phyloP scores from a whole-genome alignment of 305 asterid genomes.

The Salvia sclarea region DNA sequence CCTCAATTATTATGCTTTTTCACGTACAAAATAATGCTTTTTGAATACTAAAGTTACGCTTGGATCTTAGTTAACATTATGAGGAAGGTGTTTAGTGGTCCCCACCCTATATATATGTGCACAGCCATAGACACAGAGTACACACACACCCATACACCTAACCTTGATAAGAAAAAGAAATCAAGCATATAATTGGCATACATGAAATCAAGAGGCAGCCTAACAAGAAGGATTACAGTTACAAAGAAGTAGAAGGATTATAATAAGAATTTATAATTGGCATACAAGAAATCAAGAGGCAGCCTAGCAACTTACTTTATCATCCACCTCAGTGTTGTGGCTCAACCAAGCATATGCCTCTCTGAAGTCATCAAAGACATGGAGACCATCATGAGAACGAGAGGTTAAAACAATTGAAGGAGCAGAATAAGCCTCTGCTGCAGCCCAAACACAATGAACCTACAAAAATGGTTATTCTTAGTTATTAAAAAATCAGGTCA shows the following conservation, averaged over 20 bases:
- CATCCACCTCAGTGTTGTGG: conserved; percentile 98
- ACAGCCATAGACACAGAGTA: background rate
- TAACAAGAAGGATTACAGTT: too few species aligned
- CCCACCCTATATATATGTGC: background rate
- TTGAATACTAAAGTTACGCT: too few species aligned
- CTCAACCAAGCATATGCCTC: conserved; percentile 99
- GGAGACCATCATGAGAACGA: conserved; percentile 83
- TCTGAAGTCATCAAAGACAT: conserved; percentile 98
- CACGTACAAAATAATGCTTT: too few species aligned
- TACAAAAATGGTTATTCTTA: conserved; percentile 32
- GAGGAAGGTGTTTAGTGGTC: too few species aligned
- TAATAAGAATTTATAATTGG: background rate
- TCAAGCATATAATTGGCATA: background rate
- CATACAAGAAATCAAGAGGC: background rate
- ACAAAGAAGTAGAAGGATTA: too few species aligned
- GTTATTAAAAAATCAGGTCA: conserved; percentile 26
- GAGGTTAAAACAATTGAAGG: conserved; percentile 96
- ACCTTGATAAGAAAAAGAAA: background rate
- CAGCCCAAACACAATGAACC: conserved; percentile 99
- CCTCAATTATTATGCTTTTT: too few species aligned
- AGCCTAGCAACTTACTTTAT: conserved; percentile 61
- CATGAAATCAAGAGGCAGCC: conserved; percentile 3
- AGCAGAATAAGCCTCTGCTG: conserved; percentile 99
- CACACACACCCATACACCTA: background rate
- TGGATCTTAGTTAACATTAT: too few species aligned